Evolutionary conservation across 495 filamentous ascomycete genomes (phyloP).

Genomic region (Pyrenopolyporus hunteri): DNA sequence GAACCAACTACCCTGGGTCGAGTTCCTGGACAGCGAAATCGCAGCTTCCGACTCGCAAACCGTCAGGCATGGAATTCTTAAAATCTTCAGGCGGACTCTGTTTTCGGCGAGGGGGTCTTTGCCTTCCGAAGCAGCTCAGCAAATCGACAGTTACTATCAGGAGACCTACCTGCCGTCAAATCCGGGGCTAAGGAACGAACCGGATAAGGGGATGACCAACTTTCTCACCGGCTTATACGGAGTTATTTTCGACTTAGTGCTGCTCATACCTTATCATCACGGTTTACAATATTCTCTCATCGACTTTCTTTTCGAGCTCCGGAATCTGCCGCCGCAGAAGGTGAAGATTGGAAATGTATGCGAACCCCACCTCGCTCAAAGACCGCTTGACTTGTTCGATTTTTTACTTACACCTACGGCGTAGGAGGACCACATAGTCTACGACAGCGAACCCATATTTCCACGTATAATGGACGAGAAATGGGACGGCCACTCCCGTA

Average conservation of each 20-base stretch:
- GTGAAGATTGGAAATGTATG: not conserved
- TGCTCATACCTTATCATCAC: constrained; percentile 1
- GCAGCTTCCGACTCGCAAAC: not conserved
- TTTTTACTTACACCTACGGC: not conserved
- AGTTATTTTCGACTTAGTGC: not conserved
- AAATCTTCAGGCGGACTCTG: not conserved
- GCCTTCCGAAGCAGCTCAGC: not conserved
- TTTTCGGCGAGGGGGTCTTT: not conserved
- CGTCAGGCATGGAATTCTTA: not conserved
- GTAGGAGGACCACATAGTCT: not conserved
- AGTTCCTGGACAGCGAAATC: not conserved
- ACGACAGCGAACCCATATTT: not conserved
- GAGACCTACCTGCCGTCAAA: not conserved
- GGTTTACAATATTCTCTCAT: not conserved
- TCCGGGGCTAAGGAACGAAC: not conserved
- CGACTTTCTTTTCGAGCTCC: constrained; percentile 2
- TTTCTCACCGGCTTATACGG: constrained; percentile 7
- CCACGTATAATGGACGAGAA: not conserved
- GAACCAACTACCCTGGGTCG: constrained; percentile 1
- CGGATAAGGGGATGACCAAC: not conserved
- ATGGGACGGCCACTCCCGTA: not conserved
- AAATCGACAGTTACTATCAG: not conserved
- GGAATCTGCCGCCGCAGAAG: not conserved
- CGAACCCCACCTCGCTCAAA: not conserved
- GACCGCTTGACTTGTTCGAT: not conserved